Percentiles rank a stretch among this genome's conserved stretches.
phyloP scores from a whole-genome alignment of 768 basidiomycete genomes.

The Rhizopogon salebrosus region DNA sequence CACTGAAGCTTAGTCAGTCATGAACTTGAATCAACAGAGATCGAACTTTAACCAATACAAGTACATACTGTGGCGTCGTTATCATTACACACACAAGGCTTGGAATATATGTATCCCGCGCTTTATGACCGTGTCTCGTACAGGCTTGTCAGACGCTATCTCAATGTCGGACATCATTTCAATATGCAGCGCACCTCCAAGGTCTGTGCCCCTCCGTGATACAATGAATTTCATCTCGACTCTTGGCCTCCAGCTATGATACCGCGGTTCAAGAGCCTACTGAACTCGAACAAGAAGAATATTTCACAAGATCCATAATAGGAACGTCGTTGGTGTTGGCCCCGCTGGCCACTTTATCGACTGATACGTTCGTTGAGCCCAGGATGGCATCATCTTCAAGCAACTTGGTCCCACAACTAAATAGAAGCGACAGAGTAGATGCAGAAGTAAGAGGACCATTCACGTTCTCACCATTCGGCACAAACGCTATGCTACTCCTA shows the following conservation, averaged over 20 bases:
- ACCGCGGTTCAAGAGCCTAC: not conserved
- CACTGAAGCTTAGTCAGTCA: too few relatives aligned
- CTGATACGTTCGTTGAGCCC: not conserved
- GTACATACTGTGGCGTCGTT: too few relatives aligned
- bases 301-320: not conserved
- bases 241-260: not conserved
- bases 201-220: not conserved
- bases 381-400: not conserved
- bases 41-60: too few relatives aligned
- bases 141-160: too few relatives aligned
- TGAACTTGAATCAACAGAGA: too few relatives aligned
- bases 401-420: not conserved
- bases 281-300: not conserved
- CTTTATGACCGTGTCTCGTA: not conserved
- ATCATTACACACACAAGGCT: too few relatives aligned
- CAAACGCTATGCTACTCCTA: constrained; percentile 9
- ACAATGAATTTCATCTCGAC: not conserved
- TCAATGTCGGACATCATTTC: not conserved
- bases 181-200: not conserved
- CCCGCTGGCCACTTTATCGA: not conserved
- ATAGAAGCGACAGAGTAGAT: too few relatives aligned
- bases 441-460: constrained; percentile 1
- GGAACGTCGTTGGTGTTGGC: not conserved
- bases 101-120: not conserved
- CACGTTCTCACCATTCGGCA: constrained; percentile 5